phyloP scores from a whole-genome alignment of 176 grass and related monocot genomes.

The Calamus simplicifolius region DNA sequence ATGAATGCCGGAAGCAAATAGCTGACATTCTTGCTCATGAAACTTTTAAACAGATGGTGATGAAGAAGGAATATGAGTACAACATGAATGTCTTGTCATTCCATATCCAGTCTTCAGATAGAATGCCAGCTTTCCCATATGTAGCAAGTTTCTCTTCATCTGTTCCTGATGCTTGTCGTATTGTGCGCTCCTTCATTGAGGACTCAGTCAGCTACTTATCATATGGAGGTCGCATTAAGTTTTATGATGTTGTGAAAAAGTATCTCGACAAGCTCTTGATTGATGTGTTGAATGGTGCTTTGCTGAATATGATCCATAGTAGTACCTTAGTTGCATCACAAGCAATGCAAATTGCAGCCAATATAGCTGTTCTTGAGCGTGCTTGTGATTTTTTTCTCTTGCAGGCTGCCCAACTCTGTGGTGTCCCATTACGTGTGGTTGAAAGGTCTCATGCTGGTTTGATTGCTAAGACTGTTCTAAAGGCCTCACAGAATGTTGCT shows the following conservation, averaged over 20 bases:
- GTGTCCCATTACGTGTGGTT: conserved; percentile 49
- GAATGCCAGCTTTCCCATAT: conserved; percentile 60
- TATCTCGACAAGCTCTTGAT: conserved; percentile 85
- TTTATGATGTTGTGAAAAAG: conserved; percentile 60
- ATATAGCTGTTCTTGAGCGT: conserved; percentile 58
- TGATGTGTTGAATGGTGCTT: conserved; percentile 62
- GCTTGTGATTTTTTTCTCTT: conserved; percentile 80
- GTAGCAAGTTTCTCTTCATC: conserved; percentile 68
- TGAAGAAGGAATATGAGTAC: conserved; percentile 71
- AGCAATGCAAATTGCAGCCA: conserved; percentile 77
- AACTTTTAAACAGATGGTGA: conserved; percentile 42
- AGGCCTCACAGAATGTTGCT: conserved; percentile 73
- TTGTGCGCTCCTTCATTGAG: conserved; percentile 71
- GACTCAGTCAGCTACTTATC: conserved; percentile 72
- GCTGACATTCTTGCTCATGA: conserved; percentile 39
- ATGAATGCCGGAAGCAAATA: conserved; percentile 56
- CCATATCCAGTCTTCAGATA: conserved; percentile 41
- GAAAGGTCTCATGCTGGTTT: conserved; percentile 65
- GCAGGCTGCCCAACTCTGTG: conserved; percentile 63
- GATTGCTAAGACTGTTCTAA: conserved; percentile 74
- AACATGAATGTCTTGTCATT: conserved; percentile 54
- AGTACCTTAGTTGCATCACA: conserved; percentile 38
- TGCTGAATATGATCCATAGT: conserved; percentile 64
- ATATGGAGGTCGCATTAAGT: conserved; percentile 38
- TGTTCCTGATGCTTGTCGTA: conserved; percentile 56